phyloP scores from a whole-genome alignment of 805 yeast genomes.

The Wickerhamiella brachini region DNA sequence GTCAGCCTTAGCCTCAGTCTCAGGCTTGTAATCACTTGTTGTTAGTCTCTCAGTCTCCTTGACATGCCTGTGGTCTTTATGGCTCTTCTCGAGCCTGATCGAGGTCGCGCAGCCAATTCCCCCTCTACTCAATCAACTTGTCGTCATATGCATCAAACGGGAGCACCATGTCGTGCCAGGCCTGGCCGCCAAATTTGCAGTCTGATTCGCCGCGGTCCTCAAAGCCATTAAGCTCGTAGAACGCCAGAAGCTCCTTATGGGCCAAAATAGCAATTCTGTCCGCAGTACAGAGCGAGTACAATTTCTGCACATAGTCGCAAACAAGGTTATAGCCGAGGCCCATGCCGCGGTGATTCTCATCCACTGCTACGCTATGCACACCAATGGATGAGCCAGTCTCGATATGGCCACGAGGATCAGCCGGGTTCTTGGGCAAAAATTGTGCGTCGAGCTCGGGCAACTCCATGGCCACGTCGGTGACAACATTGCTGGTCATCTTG shows the following conservation, averaged over 20 bases:
- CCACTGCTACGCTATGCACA: conserved; percentile 67
- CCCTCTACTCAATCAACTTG: not conserved
- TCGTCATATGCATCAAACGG: conserved; percentile 18
- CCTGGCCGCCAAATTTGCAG: conserved; percentile 42
- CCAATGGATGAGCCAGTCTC: conserved; percentile 67
- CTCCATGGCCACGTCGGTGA: conserved; percentile 48
- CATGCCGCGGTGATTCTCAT: conserved; percentile 64
- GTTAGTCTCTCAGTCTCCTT: no score
- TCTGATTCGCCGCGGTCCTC: conserved; percentile 49
- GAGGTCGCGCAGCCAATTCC: no score
- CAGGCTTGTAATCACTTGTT: no score
- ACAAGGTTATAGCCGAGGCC: conserved; percentile 71
- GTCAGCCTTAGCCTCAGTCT: no score
- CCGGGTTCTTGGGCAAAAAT: conserved; percentile 17
- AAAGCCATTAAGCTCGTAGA: conserved; percentile 76
- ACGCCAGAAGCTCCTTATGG: conserved; percentile 52
- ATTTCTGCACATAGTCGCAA: conserved; percentile 81
- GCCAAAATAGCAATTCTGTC: conserved; percentile 62
- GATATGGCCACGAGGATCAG: conserved; percentile 42
- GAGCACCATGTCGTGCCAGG: conserved; percentile 33
- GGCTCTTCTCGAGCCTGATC: no score
- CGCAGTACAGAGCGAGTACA: conserved; percentile 77
- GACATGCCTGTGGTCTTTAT: no score
- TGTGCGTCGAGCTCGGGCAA: conserved; percentile 32
- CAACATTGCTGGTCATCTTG: conserved; percentile 35